Percentiles rank a stretch among this genome's conserved stretches.
Evolutionary conservation across 2,329 filamentous ascomycete species (phyloP).

Genomic region (Nigrospora osmanthi): DNA sequence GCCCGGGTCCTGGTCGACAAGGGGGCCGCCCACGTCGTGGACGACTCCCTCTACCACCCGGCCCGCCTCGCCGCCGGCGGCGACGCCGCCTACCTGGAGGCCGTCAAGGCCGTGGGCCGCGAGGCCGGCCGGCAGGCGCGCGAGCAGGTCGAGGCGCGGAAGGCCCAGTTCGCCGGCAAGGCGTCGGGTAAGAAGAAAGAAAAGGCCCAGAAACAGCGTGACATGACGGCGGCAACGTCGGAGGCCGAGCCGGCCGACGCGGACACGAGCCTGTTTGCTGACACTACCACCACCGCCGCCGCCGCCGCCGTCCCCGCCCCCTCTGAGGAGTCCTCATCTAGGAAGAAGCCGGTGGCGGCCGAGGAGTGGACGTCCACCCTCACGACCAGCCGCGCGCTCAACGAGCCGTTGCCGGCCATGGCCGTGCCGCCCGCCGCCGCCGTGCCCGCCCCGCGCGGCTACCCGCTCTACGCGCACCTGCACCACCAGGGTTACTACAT

Average conservation of each 20-base stretch:
- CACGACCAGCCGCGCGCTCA: conserved; percentile 26
- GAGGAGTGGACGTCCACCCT: conserved; percentile 23
- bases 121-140: conserved; percentile 15
- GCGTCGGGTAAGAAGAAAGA: conserved; percentile 9
- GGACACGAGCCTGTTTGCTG: background rate
- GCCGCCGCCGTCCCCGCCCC: too few species aligned
- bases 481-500: conserved; percentile 77
- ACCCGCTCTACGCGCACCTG: conserved; percentile 73
- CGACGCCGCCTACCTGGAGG: conserved; percentile 56
- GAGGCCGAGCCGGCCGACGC: too few species aligned
- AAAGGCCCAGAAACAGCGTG: conserved; percentile 14
- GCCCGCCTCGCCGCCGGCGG: conserved; percentile 54
- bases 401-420: conserved; percentile 9
- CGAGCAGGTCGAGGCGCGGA: conserved; percentile 2
- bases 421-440: conserved; percentile 3
- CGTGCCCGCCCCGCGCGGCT: conserved; percentile 41
- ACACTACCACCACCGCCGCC: too few species aligned
- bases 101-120: conserved; percentile 35
- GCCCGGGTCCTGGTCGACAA: conserved; percentile 72
- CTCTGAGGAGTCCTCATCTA: background rate
- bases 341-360: background rate
- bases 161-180: conserved; percentile 8
- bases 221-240: conserved; percentile 7
- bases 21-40: conserved; percentile 69
- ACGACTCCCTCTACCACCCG: conserved; percentile 67